Evolutionary conservation across 352 stramenopile genomes (phyloP), one percentile per base, ranked within the genome.

Genomic region (Elongisporangium undulatum): DNA sequence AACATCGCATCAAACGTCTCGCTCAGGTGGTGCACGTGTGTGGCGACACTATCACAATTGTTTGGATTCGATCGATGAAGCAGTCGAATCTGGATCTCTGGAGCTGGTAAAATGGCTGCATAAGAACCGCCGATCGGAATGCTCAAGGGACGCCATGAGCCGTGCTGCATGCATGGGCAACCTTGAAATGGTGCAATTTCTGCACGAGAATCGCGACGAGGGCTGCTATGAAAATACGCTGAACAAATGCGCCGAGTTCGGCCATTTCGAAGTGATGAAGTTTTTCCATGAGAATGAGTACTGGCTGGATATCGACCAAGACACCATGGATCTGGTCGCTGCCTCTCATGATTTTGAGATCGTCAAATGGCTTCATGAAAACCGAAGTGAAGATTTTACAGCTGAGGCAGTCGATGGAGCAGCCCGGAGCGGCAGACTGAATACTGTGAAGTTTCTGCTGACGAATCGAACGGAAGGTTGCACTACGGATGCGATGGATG

Each of bases 361-460:
- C 19, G 66, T 87, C 34, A 51, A 71, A 29, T 87, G 74, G 74
- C 62, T 89, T 2, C 72, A 87, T 26, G 55, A 52, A 22, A 58
- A 84, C 48, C 67, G 71, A 41, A 59, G 15, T 0, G 69, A 79
- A 59, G 71, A 72, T 0, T 81, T 71, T 41, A 78, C 74, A 8
- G 62, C 72, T 24, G 61, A 64, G 7, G 78, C 74, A 0, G 85
- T 85, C 73, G 70, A 83, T 29, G 63, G 70, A 13, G 78, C 78
- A 0, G 72, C 64, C 0, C 65, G 64, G 12, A 68, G 68, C 10
- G 82, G 82, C 22, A 75, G 82, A 24, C 34, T 89, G 12, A 74
- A 77, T n/a, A 67, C 82, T 13, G 62, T 89, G 16, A 52, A 76
- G 55, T 91, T 70, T 69, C 67, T 89, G 2, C 75, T 83, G 3